Evolutionary conservation across 2,329 filamentous ascomycete species (phyloP).

Genomic region (Chaetomiaceae sp.): DNA sequence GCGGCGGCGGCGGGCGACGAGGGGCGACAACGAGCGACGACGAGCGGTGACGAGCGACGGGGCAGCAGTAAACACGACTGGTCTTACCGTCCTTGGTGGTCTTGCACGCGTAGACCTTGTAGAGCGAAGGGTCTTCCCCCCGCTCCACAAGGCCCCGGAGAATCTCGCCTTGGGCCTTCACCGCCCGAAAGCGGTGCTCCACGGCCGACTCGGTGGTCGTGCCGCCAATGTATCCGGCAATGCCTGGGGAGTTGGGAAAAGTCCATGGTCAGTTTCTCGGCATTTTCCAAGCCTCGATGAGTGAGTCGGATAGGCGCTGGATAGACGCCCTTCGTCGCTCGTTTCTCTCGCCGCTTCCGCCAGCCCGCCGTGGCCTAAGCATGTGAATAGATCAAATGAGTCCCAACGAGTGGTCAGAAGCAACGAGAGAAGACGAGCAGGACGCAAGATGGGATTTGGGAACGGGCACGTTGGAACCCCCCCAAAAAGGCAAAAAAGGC

Average conservation of each 20-base stretch:
- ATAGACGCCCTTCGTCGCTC: neutral
- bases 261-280: conserved; percentile 20
- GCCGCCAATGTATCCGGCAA: conserved; percentile 34
- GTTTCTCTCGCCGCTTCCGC: conserved; percentile 7
- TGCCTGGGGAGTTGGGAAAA: conserved; percentile 36
- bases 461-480: too few species aligned
- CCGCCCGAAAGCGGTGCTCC: conserved; percentile 49
- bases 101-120: conserved; percentile 38
- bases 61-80: neutral
- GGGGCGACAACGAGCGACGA: too few species aligned
- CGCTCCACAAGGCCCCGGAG: conserved; percentile 35
- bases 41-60: neutral
- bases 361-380: neutral
- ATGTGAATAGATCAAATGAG: neutral
- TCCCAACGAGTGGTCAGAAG: neutral
- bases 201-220: conserved; percentile 38
- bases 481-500: too few species aligned
- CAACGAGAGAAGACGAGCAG: neutral
- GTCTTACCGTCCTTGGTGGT: conserved; percentile 27
- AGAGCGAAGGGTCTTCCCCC: conserved; percentile 41
- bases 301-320: neutral
- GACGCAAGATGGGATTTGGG: too few species aligned
- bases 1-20: neutral
- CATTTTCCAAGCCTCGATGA: neutral
- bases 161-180: conserved; percentile 40